Evolutionary conservation across 495 filamentous ascomycete species (phyloP).

Genomic region (Neurospora sublineolata): DNA sequence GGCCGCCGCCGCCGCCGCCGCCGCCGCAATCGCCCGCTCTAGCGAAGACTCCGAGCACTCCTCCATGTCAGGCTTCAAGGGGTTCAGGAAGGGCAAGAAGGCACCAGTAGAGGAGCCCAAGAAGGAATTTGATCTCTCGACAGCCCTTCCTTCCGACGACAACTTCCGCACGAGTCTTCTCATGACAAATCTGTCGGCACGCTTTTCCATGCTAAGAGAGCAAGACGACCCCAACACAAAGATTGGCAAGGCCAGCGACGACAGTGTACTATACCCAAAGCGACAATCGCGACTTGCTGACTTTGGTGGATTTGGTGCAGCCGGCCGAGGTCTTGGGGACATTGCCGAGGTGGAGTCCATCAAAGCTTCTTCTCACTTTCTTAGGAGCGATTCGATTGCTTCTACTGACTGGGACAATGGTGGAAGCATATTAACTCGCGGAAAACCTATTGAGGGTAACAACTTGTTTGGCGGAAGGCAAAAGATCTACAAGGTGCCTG

Average conservation of each 20-base stretch:
- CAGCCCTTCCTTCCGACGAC: conserved; percentile 68
- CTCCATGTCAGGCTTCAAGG: conserved; percentile 36
- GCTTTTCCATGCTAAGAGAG: conserved; percentile 92
- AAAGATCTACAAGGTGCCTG: conserved; percentile 85
- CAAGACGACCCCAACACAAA: conserved; percentile 82
- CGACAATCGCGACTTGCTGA: conserved; percentile 60
- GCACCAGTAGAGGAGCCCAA: conserved; percentile 45
- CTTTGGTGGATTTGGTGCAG: conserved; percentile 32
- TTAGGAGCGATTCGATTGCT: conserved; percentile 35
- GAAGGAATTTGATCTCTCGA: conserved; percentile 57
- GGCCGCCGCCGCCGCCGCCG: conserved; percentile 32
- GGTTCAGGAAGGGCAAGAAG: conserved; percentile 49
- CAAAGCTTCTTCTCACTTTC: conserved; percentile 42
- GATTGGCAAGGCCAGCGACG: conserved; percentile 86
- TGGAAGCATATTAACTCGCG: conserved; percentile 70
- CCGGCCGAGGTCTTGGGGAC: conserved; percentile 53
- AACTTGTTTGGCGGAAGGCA: conserved; percentile 91
- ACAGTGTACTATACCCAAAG: conserved; percentile 79
- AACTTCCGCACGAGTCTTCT: conserved; percentile 94
- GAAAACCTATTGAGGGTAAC: conserved; percentile 83
- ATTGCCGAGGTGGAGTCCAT: conserved; percentile 84
- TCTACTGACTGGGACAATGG: conserved; percentile 54
- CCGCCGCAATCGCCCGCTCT: conserved; percentile 28
- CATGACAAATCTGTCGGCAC: conserved; percentile 87
- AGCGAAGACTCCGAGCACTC: conserved; percentile 40